Conservation (phyloP, 371 early-diverging fungal genomes). For the Saksenaea oblongispora region DNA sequence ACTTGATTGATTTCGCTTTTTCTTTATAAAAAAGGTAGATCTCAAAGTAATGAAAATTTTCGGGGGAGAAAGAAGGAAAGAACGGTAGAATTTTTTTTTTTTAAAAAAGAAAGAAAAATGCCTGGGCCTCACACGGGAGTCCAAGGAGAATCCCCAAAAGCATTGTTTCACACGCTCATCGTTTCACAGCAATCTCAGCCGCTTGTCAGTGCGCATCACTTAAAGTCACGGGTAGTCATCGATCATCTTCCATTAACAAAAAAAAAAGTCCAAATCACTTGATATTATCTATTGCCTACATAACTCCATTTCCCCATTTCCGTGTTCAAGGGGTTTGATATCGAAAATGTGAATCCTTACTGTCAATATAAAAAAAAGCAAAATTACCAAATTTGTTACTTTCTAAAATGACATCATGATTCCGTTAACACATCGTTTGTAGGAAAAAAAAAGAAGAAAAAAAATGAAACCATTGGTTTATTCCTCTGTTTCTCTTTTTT, state of each 20-base stretch:
- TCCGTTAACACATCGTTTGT: neutral
- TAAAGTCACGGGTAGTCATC: neutral
- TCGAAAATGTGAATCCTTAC: no score
- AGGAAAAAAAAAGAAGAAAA: neutral
- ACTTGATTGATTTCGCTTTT: neutral
- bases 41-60: neutral
- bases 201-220: neutral
- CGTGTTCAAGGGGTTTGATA: neutral
- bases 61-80: neutral
- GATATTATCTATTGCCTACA: no score
- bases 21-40: neutral
- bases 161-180: neutral
- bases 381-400: neutral
- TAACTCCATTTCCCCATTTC: neutral
- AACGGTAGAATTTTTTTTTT: neutral
- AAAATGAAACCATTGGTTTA: neutral
- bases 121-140: neutral
- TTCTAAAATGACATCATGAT: neutral
- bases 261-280: no score
- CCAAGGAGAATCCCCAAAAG: neutral
- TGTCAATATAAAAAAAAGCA: neutral
- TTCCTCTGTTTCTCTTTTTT: neutral
- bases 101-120: neutral
- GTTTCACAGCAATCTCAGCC: neutral
- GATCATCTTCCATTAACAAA: neutral